Conservation (phyloP, 2,329 filamentous ascomycete species). For the Ophiognomonia clavigignenti-juglandacearum region DNA sequence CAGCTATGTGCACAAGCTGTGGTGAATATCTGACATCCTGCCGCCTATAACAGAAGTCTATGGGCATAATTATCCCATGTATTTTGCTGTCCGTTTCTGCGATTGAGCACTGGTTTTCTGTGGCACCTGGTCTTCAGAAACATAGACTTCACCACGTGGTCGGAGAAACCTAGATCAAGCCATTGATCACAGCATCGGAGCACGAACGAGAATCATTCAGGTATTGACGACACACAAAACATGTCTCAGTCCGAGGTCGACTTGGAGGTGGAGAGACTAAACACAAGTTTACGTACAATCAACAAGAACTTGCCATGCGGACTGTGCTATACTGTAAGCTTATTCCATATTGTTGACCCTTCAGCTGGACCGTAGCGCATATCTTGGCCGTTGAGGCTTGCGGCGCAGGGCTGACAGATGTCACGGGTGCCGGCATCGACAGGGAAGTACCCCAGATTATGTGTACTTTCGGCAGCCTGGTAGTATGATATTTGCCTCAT, state of each 20-base stretch:
- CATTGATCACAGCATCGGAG: background rate
- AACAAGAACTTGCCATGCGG: too few relatives aligned
- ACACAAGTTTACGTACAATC: too few relatives aligned
- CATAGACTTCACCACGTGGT: background rate
- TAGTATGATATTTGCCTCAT: too few relatives aligned
- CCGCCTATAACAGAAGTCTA: too few relatives aligned
- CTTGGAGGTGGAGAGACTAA: too few relatives aligned
- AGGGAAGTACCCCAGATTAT: too few relatives aligned
- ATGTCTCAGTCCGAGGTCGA: too few relatives aligned
- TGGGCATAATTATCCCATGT: too few relatives aligned
- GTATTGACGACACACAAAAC: background rate
- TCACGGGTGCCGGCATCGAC: background rate
- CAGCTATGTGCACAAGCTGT: too few relatives aligned
- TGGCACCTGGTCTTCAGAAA: background rate
- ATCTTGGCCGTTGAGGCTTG: background rate
- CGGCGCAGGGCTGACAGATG: background rate
- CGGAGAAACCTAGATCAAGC: background rate
- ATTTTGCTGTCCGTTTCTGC: too few relatives aligned
- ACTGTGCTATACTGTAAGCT: constrained; percentile 9
- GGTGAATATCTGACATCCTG: too few relatives aligned
- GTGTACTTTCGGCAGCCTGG: too few relatives aligned
- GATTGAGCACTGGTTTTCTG: background rate
- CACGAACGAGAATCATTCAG: background rate
- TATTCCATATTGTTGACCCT: constrained; percentile 9
- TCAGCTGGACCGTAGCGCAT: background rate